Evolutionary conservation across 176 grass and related monocot genomes (phyloP), one percentile per base, ranked within the genome.

Genomic region (Carex parvula): DNA sequence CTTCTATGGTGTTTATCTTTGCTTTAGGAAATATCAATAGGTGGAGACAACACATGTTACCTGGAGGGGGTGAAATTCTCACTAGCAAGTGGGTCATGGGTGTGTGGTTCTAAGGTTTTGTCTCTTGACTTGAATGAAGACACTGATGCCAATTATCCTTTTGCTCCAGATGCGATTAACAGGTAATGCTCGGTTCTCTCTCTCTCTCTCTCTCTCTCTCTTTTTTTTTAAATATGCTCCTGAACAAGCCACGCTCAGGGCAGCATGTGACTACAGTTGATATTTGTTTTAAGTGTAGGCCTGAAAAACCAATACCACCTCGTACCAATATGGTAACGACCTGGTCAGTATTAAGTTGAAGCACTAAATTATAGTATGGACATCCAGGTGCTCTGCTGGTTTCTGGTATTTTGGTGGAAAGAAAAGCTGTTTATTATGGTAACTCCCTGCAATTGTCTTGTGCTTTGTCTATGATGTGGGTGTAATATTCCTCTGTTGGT

Each of bases 1-100:
- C 14, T 81, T 81, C 18, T 81, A 63, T 44, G 35, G 56, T 48
- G 18, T 81, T 64, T 81, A 54, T 39, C 22, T 46, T 81, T 42
- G 59, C 21, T 81, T 81, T 21, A 83, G 81, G 62, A 83, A 83
- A 67, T 69, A 68, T 66, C 41, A 52, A 42, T 81, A 41, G 59
- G 59, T n/a, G 37, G 39, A 64, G 59, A 81, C 64, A 21, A 44
- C 12, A 64, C 48, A 46, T 21, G n/a, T 15, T 48, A 81, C 41
- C 56, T 24, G 18, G 32, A 64, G 33, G 35, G 18, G 16, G 41
- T 52, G 7, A 18, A 78, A 32, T 55, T 77, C 14, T 30, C 24
- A 3, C 12, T 77, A 5, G 48, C 21, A 54, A 82, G 80, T 65
- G 80, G 80, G 15, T 67, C 80, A 37, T 65, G 80, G 61, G 20